Percentiles rank a stretch among this genome's conserved stretches.
Evolutionary conservation across 2,329 filamentous ascomycete species (phyloP).

Genomic region (Pleurostoma richardsiae): DNA sequence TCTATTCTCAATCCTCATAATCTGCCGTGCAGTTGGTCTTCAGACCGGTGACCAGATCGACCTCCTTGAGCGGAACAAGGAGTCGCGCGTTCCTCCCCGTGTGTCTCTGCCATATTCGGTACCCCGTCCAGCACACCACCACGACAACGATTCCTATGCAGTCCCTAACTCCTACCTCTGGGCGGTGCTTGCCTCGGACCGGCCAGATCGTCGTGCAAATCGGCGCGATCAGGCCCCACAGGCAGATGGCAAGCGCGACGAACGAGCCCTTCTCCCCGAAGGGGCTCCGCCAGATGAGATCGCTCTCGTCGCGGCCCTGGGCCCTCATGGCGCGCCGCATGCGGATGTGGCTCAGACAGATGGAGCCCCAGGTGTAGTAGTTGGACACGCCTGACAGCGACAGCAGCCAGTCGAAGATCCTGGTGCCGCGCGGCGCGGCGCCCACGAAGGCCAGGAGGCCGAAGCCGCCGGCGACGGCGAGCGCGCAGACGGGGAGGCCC

Average conservation of each 20-base stretch:
- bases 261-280: constrained; percentile 20
- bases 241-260: constrained; percentile 17
- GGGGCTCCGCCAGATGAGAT: constrained; percentile 24
- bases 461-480: constrained; percentile 30
- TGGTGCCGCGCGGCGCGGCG: constrained; percentile 24
- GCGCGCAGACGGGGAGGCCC: constrained; percentile 37
- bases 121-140: constrained; percentile 1
- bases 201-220: constrained; percentile 18
- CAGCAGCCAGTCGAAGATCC: constrained; percentile 39
- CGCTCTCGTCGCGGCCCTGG: constrained; percentile 27
- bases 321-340: constrained; percentile 33
- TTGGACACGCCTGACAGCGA: constrained; percentile 45
- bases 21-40: background rate
- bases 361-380: constrained; percentile 42
- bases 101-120: background rate
- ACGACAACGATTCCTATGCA: constrained; percentile 4
- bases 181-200: constrained; percentile 9
- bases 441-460: constrained; percentile 39
- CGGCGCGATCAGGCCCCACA: constrained; percentile 21
- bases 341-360: constrained; percentile 38
- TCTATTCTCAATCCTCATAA: no score
- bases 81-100: background rate
- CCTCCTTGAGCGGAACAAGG: background rate
- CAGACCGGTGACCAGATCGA: background rate
- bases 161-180: constrained; percentile 1